phyloP scores from a whole-genome alignment of 257 asterid genomes.

The Scutellaria minor region DNA sequence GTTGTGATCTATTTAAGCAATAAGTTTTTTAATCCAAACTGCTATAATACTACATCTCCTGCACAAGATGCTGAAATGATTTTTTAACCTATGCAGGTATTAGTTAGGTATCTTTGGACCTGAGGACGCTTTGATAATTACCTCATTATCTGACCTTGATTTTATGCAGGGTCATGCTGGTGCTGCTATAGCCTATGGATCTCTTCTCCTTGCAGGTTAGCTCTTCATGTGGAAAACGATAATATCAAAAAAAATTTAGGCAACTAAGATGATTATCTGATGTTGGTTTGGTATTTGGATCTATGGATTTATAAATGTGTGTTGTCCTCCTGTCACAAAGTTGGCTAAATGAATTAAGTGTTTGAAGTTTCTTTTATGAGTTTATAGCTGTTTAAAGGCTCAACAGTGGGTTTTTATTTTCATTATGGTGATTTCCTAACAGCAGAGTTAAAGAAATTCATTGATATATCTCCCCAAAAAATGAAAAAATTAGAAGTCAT shows the following conservation, averaged over 20 bases:
- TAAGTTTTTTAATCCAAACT: conserved; percentile 18
- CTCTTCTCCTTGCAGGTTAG: conserved; percentile 81
- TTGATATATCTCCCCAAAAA: neutral
- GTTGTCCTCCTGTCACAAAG: neutral
- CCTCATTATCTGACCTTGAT: conserved; percentile 29
- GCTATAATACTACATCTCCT: neutral
- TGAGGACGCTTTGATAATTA: conserved; percentile 15
- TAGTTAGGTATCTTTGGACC: conserved; percentile 15
- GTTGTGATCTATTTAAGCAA: conserved; percentile 24
- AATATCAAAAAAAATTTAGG: neutral
- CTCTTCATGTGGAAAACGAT: neutral
- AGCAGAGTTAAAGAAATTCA: neutral
- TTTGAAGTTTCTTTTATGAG: conserved; percentile 15
- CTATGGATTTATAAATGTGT: neutral
- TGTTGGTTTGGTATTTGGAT: conserved; percentile 18
- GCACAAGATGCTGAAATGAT: conserved; percentile 22
- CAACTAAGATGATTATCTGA: neutral
- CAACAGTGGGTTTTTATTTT: neutral
- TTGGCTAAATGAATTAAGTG: neutral
- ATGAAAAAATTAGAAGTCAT: neutral
- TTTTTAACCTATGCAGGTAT: neutral
- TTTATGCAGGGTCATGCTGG: conserved; percentile 82
- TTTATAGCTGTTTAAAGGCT: neutral
- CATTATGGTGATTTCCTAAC: conserved; percentile 1
- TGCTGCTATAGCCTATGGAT: conserved; percentile 90